phyloP scores from a whole-genome alignment of 495 filamentous ascomycete species.

The Aspergillus leporis region DNA sequence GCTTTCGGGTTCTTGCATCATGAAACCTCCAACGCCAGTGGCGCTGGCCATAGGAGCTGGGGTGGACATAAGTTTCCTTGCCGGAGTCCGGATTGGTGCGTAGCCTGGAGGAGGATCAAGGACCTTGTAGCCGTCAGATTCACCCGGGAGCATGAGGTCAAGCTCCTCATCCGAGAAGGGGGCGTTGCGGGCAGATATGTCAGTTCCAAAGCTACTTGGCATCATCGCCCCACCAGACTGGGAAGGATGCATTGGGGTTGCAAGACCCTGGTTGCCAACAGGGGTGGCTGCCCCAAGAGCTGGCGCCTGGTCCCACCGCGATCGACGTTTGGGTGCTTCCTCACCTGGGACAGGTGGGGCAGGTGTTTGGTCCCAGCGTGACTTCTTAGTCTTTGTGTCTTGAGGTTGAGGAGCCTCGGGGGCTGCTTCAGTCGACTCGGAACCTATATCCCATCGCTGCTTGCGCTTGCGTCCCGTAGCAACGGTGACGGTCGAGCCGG shows the following conservation, averaged over 20 bases:
- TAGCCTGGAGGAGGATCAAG: slow-evolving; percentile 92
- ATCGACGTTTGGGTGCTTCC: slow-evolving; percentile 66
- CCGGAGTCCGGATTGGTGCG: slow-evolving; percentile 74
- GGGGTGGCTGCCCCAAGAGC: slow-evolving; percentile 66
- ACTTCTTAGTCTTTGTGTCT: slow-evolving; percentile 69
- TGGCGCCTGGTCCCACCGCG: slow-evolving; percentile 89
- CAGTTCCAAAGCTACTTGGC: slow-evolving; percentile 71
- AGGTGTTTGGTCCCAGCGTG: slow-evolving; percentile 89
- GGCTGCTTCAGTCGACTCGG: slow-evolving; percentile 46
- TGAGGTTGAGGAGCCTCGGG: slow-evolving; percentile 46
- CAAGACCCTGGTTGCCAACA: slow-evolving; percentile 75
- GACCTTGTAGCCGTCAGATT: slow-evolving; percentile 83
- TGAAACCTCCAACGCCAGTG: slow-evolving; percentile 77
- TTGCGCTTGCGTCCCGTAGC: slow-evolving; percentile 75
- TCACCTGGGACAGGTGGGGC: slow-evolving; percentile 55
- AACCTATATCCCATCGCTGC: slow-evolving; percentile 86
- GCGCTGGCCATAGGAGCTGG: slow-evolving; percentile 65
- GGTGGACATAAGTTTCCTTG: slow-evolving; percentile 76
- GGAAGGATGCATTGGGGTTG: slow-evolving; percentile 83
- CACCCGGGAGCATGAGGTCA: slow-evolving; percentile 78
- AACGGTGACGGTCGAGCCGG: slow-evolving; percentile 65
- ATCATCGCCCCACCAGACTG: slow-evolving; percentile 58
- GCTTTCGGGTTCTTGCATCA: slow-evolving; percentile 95
- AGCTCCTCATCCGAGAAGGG: slow-evolving; percentile 91
- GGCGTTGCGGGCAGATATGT: slow-evolving; percentile 76